Base-by-base conservation (phyloP, 2,329 filamentous ascomycete genomes). In the Pseudogymnoascus sp. region DNA sequence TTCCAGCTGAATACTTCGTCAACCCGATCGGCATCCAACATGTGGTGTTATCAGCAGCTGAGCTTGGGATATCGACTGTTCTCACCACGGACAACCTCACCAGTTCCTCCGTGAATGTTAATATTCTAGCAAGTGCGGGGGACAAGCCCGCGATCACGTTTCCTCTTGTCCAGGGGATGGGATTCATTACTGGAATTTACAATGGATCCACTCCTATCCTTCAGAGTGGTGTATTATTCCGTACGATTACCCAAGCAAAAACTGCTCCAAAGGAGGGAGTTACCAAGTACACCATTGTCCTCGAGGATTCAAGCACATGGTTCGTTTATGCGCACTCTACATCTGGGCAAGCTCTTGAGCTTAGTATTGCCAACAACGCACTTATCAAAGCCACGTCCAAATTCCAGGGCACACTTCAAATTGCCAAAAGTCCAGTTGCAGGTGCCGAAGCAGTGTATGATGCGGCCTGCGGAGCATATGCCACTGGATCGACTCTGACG, bases 151-250 rank as follows among this genome's bases (percentile, higher is more conserved):
- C 82, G 1, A 81, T 97, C 18, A 88, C 84, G 0, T 91, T 96
- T 67, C 92, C 93, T 0, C 72, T 97, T 6, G 86, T 96, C 0
- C 93, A 97, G 71, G 95, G 95, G 9, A 95, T 96, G 86, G 88
- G 85, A 0, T 96, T 92, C 69, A 80, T 96, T 16, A 97, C 93
- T 4, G 93, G 81, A 0, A 74, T 89, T 16, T 97, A 93, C 75
- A 81, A 80, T 61, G 85, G 86, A 31, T 80, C 85, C 0, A 87
- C 85, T 6, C 93, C 93, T 0, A 71, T 87, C 3, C 81, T 97
- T 45, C 86, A 93, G 68, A 88, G 87, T 21, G 86, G 85, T 1
- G 83, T 95, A 1, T 88, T 88, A 64, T 96, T 93, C 78, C 81
- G 81, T 63, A 85, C 81, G 16, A 79, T 97, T 58, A 86, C 82